Conservation (phyloP, 2,329 filamentous ascomycete genomes). For the Paraphoma sp. region DNA sequence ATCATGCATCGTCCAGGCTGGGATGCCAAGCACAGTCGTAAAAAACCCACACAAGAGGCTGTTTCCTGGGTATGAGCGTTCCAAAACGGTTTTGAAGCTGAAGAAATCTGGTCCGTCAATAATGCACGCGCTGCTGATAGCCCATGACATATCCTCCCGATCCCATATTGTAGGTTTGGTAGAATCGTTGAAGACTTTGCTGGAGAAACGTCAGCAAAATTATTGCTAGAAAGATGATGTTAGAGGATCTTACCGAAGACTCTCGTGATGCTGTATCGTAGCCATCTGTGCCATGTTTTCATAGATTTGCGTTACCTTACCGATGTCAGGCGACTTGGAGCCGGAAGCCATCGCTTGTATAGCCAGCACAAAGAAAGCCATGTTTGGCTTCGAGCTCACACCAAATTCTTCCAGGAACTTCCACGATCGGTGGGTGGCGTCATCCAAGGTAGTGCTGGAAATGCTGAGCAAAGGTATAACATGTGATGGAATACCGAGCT, state of each 20-base stretch:
- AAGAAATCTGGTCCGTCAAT: constrained; percentile 16
- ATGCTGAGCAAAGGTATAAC: constrained; percentile 11
- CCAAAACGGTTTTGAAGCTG: not conserved
- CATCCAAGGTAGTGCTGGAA: constrained; percentile 3
- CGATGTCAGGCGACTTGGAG: not conserved
- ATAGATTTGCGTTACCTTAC: constrained; percentile 1
- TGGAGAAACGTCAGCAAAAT: not conserved
- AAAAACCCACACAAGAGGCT: constrained; percentile 3
- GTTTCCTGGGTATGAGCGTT: not conserved
- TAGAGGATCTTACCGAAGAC: not conserved
- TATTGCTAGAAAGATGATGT: too few relatives aligned
- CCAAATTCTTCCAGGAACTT: constrained; percentile 21
- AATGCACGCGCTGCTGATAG: constrained; percentile 2
- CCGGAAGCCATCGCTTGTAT: not conserved
- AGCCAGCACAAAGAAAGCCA: constrained; percentile 15
- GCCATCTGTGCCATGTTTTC: constrained; percentile 3
- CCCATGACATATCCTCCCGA: not conserved
- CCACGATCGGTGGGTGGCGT: constrained; percentile 7
- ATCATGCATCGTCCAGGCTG: not conserved
- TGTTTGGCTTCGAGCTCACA: constrained; percentile 11
- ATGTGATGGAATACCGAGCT: not conserved
- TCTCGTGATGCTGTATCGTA: constrained; percentile 2
- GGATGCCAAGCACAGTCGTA: not conserved
- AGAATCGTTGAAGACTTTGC: not conserved
- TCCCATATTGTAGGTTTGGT: not conserved